Base-by-base conservation (phyloP, 345 rosid genomes). In the Brassica napus region DNA sequence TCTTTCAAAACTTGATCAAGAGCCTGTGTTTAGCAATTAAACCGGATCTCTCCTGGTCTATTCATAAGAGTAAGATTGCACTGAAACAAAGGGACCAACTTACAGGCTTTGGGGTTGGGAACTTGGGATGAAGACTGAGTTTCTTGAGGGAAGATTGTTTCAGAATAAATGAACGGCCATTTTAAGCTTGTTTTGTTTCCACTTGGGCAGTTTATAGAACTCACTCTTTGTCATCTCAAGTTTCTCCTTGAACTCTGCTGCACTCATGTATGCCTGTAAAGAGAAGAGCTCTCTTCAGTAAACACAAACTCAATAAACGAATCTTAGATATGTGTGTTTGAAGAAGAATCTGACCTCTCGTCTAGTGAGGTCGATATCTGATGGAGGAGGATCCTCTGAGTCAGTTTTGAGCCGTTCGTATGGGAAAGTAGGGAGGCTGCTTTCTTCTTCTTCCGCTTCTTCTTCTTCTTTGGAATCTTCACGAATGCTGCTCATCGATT, bases 181-280 rank as follows among this genome's bases (percentile, higher is more conserved):
- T 78, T 96, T 96, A 76, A 87, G 97, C 87, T 96, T 96, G 94
- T 93, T 96, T 81, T 93, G 98, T 83, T 94, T 96, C 99, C 99
- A 96, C 85, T 93, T 96, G 0, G 99, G 97, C 79, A 93, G 77
- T 89, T 91, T 90, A 75, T 85, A 79, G 88, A 96, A 96, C 44
- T 88, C 97, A 59, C 65, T 86, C 79, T 88, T 96, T 54, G 85
- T 37, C 99, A 92, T 92, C 65, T 93, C 97, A 66, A 96, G 89
- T 82, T 91, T 92, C 91, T 93, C 98, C 81, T 81, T 87, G 85
- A 96, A 96, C 72, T 89, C 99, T 23, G 77, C 86, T 1, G 86
- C 47, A 44, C 88, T 89, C 74, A 96, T 77, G 82, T 93, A 93
- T 35, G 94, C 91, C 99, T 96, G 88, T 86, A 79, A 61, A 79